phyloP scores from a whole-genome alignment of 1,284 basidiomycete species.

The Rhodotorula glutinis region DNA sequence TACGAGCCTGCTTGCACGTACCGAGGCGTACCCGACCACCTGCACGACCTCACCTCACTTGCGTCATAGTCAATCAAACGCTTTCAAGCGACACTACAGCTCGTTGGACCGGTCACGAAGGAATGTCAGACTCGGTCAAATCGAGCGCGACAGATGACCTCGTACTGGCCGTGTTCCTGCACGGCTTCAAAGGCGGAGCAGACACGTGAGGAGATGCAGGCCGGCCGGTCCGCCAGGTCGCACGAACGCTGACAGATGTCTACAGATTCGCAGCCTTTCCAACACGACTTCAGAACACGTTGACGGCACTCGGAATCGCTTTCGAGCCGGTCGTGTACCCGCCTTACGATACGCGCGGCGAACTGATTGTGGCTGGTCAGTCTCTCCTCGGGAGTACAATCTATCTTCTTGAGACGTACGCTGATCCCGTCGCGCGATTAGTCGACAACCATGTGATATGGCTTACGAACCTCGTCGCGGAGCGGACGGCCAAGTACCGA shows the following conservation, averaged over 20 bases:
- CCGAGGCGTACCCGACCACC: too few species aligned
- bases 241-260: too few species aligned
- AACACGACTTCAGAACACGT: slow-evolving; percentile 19
- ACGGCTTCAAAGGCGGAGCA: slow-evolving; percentile 39
- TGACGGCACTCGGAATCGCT: slow-evolving; percentile 10
- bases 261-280: slow-evolving; percentile 36
- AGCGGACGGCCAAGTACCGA: slow-evolving; percentile 13
- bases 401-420: not conserved
- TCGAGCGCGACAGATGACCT: slow-evolving; percentile 8
- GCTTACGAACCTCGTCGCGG: slow-evolving; percentile 24
- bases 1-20: too few species aligned
- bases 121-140: too few species aligned
- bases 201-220: slow-evolving; percentile 30
- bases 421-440: not conserved
- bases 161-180: slow-evolving; percentile 28
- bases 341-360: slow-evolving; percentile 35
- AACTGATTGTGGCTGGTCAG: slow-evolving; percentile 26
- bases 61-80: not conserved
- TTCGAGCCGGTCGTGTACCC: slow-evolving; percentile 37
- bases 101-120: too few species aligned
- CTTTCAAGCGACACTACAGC: too few species aligned
- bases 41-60: not conserved
- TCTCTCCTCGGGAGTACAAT: not conserved
- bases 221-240: too few species aligned
- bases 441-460: slow-evolving; percentile 33